Percentiles rank a stretch among this genome's conserved stretches.
These are phyloP conservation scores for Backusella westeae DNA, from an alignment of 192 early-diverging fungal species.

Conservation along the genomic window DNA sequence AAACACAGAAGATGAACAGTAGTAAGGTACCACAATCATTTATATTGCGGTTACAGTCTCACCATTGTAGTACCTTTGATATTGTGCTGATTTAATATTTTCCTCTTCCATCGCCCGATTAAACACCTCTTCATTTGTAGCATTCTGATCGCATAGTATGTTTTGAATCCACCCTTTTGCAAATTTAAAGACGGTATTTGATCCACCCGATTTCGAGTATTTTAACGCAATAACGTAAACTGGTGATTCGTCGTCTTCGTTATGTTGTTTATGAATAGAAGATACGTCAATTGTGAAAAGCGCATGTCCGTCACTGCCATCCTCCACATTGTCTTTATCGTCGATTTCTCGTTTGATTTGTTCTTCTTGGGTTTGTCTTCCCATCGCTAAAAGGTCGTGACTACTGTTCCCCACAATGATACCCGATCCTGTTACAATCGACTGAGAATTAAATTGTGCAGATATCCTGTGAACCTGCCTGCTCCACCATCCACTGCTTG, in stretches of 20 bases:
- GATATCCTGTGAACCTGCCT: constrained; percentile 1
- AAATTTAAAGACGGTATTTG: constrained; percentile 24
- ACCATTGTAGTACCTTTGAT: constrained; percentile 4
- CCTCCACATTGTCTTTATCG: background rate
- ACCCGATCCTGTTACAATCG: constrained; percentile 7
- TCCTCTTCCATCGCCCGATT: background rate
- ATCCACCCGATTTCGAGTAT: constrained; percentile 18
- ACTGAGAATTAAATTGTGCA: constrained; percentile 8
- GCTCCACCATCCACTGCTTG: background rate
- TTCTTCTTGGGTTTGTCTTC: constrained; percentile 3
- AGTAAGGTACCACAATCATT: background rate
- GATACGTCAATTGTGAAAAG: constrained; percentile 21
- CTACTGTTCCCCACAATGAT: constrained; percentile 10
- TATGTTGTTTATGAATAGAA: background rate
- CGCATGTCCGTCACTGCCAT: constrained; percentile 4
- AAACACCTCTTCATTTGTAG: background rate
- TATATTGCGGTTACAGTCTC: background rate
- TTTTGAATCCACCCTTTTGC: constrained; percentile 23
- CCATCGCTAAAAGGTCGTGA: background rate
- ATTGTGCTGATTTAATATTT: background rate
- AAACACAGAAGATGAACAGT: background rate
- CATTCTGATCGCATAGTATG: background rate
- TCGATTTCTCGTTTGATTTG: background rate
- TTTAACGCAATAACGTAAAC: constrained; percentile 1
- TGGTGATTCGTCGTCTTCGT: constrained; percentile 9